These are phyloP conservation scores for Aspergillus sp. DNA, from an alignment of 2,329 filamentous ascomycete species.

Conservation along the genomic window DNA sequence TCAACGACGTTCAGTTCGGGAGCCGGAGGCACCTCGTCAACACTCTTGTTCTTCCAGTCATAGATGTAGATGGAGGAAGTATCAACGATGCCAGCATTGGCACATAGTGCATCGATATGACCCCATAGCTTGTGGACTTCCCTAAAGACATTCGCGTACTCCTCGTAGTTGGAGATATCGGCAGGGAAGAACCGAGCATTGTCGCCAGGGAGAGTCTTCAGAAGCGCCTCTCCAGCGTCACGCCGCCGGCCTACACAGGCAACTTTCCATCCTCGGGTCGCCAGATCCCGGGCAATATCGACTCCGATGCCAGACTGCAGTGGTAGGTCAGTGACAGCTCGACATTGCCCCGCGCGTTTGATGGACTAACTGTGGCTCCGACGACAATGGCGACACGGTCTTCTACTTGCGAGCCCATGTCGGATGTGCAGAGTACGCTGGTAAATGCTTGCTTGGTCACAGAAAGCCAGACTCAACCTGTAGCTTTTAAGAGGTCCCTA, in stretches of 20 bases:
- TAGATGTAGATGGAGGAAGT: conserved; percentile 48
- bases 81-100: conserved; percentile 55
- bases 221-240: conserved; percentile 34
- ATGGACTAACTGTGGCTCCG: not conserved
- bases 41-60: conserved; percentile 29
- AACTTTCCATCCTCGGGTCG: conserved; percentile 33
- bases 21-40: conserved; percentile 41
- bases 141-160: conserved; percentile 46
- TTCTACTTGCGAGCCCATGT: not conserved
- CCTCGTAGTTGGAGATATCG: conserved; percentile 50
- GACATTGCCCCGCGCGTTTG: not conserved
- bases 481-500: conserved; percentile 22
- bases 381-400: not conserved
- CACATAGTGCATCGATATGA: conserved; percentile 50
- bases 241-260: conserved; percentile 40
- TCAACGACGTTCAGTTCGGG: conserved; percentile 50
- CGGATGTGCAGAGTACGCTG: not conserved
- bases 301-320: conserved; percentile 46
- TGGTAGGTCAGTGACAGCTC: not conserved
- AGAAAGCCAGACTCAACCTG: not conserved
- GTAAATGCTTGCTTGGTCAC: not conserved
- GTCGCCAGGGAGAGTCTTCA: conserved; percentile 27
- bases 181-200: conserved; percentile 45
- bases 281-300: conserved; percentile 42
- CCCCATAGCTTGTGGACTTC: conserved; percentile 45